These are phyloP conservation scores for Zymoseptoria tritici DNA, from an alignment of 2,329 filamentous ascomycete genomes.

Conservation along the genomic window DNA sequence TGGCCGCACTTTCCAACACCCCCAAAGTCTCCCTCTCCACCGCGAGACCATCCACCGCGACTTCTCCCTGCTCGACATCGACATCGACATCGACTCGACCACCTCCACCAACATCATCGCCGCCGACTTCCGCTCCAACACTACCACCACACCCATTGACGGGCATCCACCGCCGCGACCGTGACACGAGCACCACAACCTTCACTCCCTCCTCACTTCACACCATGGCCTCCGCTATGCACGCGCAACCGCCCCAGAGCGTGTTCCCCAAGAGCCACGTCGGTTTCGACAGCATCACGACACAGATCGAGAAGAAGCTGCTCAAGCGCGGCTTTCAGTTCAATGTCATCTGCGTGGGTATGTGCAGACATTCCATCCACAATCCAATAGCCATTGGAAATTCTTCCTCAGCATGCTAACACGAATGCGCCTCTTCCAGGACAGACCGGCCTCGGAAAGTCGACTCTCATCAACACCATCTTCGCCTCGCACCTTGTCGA, in stretches of 20 bases:
- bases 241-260: constrained; percentile 47
- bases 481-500: constrained; percentile 99
- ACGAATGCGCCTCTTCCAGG: constrained; percentile 46
- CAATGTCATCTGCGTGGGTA: constrained; percentile 99
- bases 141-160: constrained; percentile 5
- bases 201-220: constrained; percentile 3
- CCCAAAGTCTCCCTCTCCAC: not conserved
- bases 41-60: not conserved
- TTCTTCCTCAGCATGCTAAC: not conserved
- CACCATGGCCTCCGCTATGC: constrained; percentile 28
- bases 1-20: not conserved
- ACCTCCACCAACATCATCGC: constrained; percentile 6
- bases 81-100: not conserved
- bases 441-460: constrained; percentile 97
- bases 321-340: constrained; percentile 99
- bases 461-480: constrained; percentile 99
- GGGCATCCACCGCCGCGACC: constrained; percentile 3
- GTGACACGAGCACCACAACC: constrained; percentile 5
- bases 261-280: constrained; percentile 95
- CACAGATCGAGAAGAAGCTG: constrained; percentile 98
- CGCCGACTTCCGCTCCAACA: constrained; percentile 7
- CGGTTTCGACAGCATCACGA: constrained; percentile 99
- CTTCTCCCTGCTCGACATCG: not conserved
- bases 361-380: constrained; percentile 36
- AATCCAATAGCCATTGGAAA: not conserved